Base-by-base conservation (phyloP, 140 eudicot species). In the Cichorium intybus region DNA sequence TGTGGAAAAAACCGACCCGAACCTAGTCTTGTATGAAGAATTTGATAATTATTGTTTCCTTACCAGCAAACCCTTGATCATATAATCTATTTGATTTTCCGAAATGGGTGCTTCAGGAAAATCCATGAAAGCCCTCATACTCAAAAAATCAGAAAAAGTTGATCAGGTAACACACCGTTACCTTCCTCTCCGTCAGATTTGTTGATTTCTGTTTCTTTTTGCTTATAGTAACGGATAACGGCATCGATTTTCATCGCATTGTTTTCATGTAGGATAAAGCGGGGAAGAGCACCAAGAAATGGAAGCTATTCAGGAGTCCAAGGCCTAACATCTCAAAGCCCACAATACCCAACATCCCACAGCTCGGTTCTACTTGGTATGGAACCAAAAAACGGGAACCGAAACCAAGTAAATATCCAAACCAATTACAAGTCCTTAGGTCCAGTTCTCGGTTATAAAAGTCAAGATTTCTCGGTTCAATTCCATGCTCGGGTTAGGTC, bases 101-200 rank as follows among this genome's bases (percentile, higher is more conserved):
- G 53, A 61, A 49, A 93, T 93, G 99, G 99, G 96, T 78, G 88
- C 80, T 70, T 84, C 99, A 0, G 97, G 97, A 29, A 93, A 88
- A 74, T 93, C 97, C 97, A 85, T 93, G 59, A 88, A 85, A 66
- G 62, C 90, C 3, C 57, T 93, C 24, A 79, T 88, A 27, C 61
- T 77, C 54, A 93, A 88, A 58, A 93, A 88, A 67, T 74, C 83
- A 11, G 97, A 85, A 23, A 88, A 81, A 60, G 72, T 56, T 33
- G 89, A 78, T 20, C 72, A 72, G 72, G 97, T 84, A 78, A 79
- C 75, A 51, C 50, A 46, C 23, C n/a, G 68, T 39, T 27, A 65
- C 50, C 35, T 10, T 56, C 16, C n/a, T 9, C 10, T 27, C 12
- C 3, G n/a, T 41, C 39, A 7, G 24, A 47, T 34, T 20, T 23